Evolutionary conservation across 2,329 filamentous ascomycete species (phyloP), one percentile per base, ranked within the genome.

Genomic region (Neonectria hederae): DNA sequence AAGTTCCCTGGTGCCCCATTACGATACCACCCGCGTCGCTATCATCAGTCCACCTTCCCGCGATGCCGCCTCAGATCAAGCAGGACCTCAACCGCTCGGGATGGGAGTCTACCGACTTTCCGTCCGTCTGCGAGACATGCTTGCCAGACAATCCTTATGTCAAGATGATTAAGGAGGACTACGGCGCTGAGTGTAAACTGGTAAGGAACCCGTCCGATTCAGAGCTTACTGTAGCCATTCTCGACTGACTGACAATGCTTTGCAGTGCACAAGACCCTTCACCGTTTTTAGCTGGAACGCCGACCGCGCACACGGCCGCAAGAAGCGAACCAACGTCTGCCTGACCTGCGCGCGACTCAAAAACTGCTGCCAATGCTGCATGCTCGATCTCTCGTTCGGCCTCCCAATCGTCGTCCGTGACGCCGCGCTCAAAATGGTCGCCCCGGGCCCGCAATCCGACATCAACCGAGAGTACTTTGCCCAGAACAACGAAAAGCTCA

Each of bases 301-400:
- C 68, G 94, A 97, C 78, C 92, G 96, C 62, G 96, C 94, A 3
- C 86, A 88, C 67, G 89, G 94, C 26, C 92, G 94, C 66, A 94
- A 95, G 79, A 97, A 97, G 81, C 90, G 92, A 70, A 98, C 95
- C 59, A 97, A 93, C 74, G 97, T 98, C 74, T 99, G 96, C 79
- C 85, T 99, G 24, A 99, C 96, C 43, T 99, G 96, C 83, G 95
- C 96, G 22, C 92, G 96, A 48, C 86, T 98, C 70, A 99, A 99
- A 82, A 99, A 99, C 83, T 98, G 96, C 83, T 99, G 96, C 76
- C 96, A 99, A 83, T 95, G 91, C 81, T 99, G 96, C 83, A 98
- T 98, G 93, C 90, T 99, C 57, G 96, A 99, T 85, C 83, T 99
- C 65, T 95, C 93, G 13, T 99, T 98, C 76, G 97, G 96, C 24